Evolutionary conservation across 2,329 filamentous ascomycete species (phyloP).

Genomic region (Aurifilum marmelostoma): DNA sequence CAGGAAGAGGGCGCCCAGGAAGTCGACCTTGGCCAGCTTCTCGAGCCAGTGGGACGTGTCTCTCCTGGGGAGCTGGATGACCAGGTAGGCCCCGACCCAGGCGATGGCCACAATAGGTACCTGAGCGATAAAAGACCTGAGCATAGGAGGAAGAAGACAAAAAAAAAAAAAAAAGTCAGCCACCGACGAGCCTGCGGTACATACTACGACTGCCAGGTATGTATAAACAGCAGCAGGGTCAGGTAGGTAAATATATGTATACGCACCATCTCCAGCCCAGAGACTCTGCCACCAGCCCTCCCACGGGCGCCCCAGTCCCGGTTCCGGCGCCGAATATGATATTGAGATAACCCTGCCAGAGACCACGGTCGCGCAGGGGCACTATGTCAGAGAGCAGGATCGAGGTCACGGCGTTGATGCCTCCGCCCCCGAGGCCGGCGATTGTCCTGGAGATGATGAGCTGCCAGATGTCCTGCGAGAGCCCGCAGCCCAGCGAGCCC

Average conservation of each 20-base stretch:
- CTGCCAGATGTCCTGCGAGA: conserved; percentile 52
- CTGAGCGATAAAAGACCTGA: conserved; percentile 71
- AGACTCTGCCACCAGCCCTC: conserved; percentile 71
- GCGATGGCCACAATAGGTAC: conserved; percentile 70
- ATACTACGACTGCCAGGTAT: background rate
- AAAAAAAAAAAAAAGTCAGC: conserved; percentile 1
- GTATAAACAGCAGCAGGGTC: conserved; percentile 15
- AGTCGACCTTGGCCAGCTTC: conserved; percentile 47
- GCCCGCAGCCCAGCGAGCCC: conserved; percentile 56
- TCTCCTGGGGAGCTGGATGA: conserved; percentile 62
- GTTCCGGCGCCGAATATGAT: conserved; percentile 72
- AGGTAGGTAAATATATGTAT: too few relatives aligned
- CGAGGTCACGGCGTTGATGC: conserved; percentile 70
- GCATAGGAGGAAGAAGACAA: conserved; percentile 14
- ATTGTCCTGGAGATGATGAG: conserved; percentile 48
- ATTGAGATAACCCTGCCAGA: conserved; percentile 76
- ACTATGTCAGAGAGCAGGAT: conserved; percentile 75
- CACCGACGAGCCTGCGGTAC: background rate
- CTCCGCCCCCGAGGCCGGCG: conserved; percentile 66
- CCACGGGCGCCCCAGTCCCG: conserved; percentile 69
- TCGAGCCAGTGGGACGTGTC: conserved; percentile 65
- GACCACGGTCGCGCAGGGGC: conserved; percentile 67
- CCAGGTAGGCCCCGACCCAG: conserved; percentile 63
- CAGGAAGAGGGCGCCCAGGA: conserved; percentile 37
- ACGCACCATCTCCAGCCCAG: conserved; percentile 75